Percentiles rank a stretch among this genome's conserved stretches.
phyloP scores from a whole-genome alignment of 1,284 basidiomycete species.

The Flammula alnicola region DNA sequence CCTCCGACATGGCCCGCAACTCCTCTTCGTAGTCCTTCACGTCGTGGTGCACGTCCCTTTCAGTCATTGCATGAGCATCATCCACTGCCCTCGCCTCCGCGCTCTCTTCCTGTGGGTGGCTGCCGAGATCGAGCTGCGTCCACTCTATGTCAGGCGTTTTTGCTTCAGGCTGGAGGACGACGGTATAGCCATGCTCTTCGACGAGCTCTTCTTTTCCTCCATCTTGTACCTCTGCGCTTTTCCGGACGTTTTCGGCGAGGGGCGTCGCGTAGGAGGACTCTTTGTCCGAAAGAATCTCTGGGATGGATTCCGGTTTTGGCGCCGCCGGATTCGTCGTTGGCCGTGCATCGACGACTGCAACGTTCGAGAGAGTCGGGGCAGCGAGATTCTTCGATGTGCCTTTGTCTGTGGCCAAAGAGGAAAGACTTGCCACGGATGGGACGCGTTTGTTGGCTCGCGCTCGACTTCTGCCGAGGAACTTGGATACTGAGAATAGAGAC shows the following conservation, averaged over 20 bases:
- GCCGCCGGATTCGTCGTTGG: background rate
- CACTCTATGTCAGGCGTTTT: constrained; percentile 16
- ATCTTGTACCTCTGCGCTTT: background rate
- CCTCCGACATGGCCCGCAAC: background rate
- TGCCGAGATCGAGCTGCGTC: constrained; percentile 13
- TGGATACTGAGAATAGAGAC: constrained; percentile 25
- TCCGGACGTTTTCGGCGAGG: background rate
- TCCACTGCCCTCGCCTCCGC: background rate
- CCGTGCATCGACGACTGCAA: background rate
- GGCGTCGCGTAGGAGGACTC: constrained; percentile 11
- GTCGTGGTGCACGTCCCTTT: background rate
- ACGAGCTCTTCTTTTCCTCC: background rate
- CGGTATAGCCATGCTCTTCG: constrained; percentile 19
- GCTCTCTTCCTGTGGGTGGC: constrained; percentile 1
- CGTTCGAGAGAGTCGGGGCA: constrained; percentile 5
- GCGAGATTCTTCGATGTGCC: background rate
- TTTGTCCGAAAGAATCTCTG: constrained; percentile 3
- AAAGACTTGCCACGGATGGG: background rate
- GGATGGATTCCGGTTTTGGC: constrained; percentile 1
- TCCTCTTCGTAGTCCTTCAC: background rate
- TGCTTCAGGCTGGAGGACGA: constrained; percentile 10
- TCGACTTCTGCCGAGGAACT: constrained; percentile 22
- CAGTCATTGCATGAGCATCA: background rate
- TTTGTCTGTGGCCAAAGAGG: background rate
- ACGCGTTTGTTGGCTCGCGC: constrained; percentile 15